These are phyloP conservation scores for Globisporangium nunn DNA, from an alignment of 352 stramenopile genomes.

Conservation along the genomic window DNA sequence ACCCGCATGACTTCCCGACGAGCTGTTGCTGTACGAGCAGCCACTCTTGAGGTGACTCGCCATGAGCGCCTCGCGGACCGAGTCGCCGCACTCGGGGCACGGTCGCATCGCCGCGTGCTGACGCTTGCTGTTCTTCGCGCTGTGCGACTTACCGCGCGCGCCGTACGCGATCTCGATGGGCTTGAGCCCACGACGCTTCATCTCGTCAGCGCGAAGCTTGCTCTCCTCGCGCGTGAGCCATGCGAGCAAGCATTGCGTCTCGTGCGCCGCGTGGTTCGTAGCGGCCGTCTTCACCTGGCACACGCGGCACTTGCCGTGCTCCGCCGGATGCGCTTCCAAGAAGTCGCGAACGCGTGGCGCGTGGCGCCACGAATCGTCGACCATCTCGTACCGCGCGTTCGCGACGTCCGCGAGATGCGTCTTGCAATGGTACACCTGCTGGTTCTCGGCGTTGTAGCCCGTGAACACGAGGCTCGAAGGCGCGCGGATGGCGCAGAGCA, in stretches of 20 bases:
- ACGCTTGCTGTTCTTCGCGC: slow-evolving; percentile 30
- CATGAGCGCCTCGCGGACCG: slow-evolving; percentile 54
- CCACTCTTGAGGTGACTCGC: slow-evolving; percentile 60
- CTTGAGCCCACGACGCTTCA: slow-evolving; percentile 28
- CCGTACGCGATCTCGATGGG: slow-evolving; percentile 35
- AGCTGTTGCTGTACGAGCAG: slow-evolving; percentile 19
- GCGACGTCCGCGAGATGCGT: slow-evolving; percentile 60
- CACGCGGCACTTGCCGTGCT: slow-evolving; percentile 46
- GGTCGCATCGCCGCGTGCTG: slow-evolving; percentile 28
- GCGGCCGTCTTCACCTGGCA: slow-evolving; percentile 42
- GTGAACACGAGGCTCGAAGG: slow-evolving; percentile 70
- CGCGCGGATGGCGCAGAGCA: slow-evolving; percentile 69
- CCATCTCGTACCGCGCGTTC: slow-evolving; percentile 51
- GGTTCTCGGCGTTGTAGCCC: slow-evolving; percentile 71
- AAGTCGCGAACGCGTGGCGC: slow-evolving; percentile 21
- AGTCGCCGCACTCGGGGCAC: slow-evolving; percentile 64
- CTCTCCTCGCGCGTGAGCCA: slow-evolving; percentile 48
- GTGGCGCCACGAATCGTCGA: slow-evolving; percentile 51
- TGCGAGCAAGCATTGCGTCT: slow-evolving; percentile 51
- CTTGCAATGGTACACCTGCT: slow-evolving; percentile 83
- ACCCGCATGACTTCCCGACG: not conserved
- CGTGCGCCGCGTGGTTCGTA: slow-evolving; percentile 35
- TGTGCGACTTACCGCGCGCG: slow-evolving; percentile 16
- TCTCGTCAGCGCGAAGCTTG: slow-evolving; percentile 25
- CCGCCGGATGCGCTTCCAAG: slow-evolving; percentile 16